A percentile compares a stretch with the other conserved stretches of the same genome.
Conservation (phyloP, 352 stramenopile species). For the Globisporangium lucens region DNA sequence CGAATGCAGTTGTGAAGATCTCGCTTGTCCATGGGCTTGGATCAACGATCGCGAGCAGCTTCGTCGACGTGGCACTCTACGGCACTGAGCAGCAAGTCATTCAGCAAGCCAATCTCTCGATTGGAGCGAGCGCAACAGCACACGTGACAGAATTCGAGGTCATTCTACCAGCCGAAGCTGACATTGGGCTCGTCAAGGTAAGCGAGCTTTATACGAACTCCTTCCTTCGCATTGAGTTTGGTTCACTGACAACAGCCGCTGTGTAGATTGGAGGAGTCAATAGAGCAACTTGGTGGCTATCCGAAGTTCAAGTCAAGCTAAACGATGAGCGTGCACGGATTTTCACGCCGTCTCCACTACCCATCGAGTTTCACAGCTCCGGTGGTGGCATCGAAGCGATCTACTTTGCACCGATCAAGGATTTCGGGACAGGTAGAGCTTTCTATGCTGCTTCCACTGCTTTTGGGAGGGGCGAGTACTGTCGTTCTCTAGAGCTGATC, state of each 20-base stretch:
- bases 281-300: constrained; percentile 21
- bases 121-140: neutral
- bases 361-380: constrained; percentile 14
- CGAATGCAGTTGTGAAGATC: constrained; percentile 26
- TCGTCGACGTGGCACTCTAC: constrained; percentile 23
- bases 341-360: constrained; percentile 15
- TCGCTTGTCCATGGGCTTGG: constrained; percentile 23
- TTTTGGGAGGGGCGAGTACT: neutral
- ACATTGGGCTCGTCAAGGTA: constrained; percentile 17
- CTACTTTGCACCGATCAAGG: constrained; percentile 21
- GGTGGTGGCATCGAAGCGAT: constrained; percentile 21
- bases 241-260: neutral
- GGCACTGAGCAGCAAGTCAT: constrained; percentile 18
- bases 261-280: constrained; percentile 21
- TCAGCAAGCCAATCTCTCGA: constrained; percentile 10
- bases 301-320: constrained; percentile 30
- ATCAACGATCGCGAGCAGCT: constrained; percentile 8
- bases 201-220: neutral
- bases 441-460: neutral
- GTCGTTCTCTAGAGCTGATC: neutral
- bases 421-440: constrained; percentile 13
- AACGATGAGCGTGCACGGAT: constrained; percentile 22
- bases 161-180: neutral
- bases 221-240: neutral
- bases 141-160: constrained; percentile 4